Conservation (phyloP, 441 rosid genomes). For the Populus tomentosa region DNA sequence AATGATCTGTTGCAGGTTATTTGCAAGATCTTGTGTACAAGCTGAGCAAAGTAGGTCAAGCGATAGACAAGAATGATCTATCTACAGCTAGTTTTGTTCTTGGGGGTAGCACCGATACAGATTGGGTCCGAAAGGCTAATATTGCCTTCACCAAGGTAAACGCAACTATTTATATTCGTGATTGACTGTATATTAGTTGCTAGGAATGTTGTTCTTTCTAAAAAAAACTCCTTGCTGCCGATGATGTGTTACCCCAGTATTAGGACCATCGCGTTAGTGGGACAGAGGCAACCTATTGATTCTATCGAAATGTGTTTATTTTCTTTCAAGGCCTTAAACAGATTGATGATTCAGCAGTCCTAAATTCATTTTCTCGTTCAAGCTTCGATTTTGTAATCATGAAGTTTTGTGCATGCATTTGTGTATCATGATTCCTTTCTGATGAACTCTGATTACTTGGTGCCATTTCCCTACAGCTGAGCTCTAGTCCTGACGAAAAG, state of each 20-base stretch:
- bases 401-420: neutral
- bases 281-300: neutral
- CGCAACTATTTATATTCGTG: too few species aligned
- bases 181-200: too few species aligned
- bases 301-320: neutral
- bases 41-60: constrained; percentile 89
- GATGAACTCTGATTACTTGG: neutral
- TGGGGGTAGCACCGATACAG: constrained; percentile 56
- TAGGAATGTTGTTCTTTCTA: too few species aligned
- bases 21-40: constrained; percentile 86
- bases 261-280: neutral
- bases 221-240: too few species aligned
- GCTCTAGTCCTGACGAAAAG: constrained; percentile 65
- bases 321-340: neutral
- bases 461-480: constrained; percentile 48
- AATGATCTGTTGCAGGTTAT: constrained; percentile 51
- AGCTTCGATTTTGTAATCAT: neutral
- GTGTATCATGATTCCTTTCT: neutral
- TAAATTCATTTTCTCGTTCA: neutral
- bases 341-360: too few species aligned
- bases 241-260: too few species aligned
- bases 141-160: constrained; percentile 68
- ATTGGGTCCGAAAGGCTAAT: constrained; percentile 73
- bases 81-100: constrained; percentile 70
- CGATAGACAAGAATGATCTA: constrained; percentile 78